A percentile compares a stretch with the other conserved stretches of the same genome.
These are phyloP conservation scores for Camelina hispida DNA, from an alignment of 345 rosid genomes.

Conservation along the genomic window DNA sequence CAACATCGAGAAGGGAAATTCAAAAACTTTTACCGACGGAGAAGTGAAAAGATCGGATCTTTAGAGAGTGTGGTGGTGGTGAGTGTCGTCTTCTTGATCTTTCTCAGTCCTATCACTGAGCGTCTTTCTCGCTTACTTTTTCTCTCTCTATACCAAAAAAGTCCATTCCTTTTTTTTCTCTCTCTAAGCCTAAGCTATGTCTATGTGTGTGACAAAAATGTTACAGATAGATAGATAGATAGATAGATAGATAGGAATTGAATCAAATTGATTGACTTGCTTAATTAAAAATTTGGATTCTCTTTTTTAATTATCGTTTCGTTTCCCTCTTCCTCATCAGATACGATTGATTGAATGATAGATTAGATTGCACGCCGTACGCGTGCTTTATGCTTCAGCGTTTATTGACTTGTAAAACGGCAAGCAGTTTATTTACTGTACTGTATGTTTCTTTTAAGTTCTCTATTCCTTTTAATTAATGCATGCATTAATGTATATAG, in stretches of 20 bases:
- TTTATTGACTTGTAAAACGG: constrained; percentile 22
- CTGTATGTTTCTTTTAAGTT: neutral
- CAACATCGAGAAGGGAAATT: neutral
- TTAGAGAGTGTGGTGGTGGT: constrained; percentile 10
- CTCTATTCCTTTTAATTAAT: neutral
- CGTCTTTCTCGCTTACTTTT: constrained; percentile 30
- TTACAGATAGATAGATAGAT: constrained; percentile 25
- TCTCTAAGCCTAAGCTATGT: no score
- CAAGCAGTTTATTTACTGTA: neutral
- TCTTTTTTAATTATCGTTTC: constrained; percentile 19
- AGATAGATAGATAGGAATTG: neutral
- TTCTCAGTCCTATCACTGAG: constrained; percentile 20
- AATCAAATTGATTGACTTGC: constrained; percentile 26
- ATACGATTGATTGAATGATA: constrained; percentile 34
- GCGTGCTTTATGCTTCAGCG: constrained; percentile 23
- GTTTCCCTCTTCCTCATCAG: constrained; percentile 36
- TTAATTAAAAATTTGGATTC: neutral
- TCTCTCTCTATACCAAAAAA: constrained; percentile 4
- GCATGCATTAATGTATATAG: constrained; percentile 5
- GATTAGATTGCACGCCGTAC: constrained; percentile 38
- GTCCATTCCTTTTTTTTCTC: constrained; percentile 9
- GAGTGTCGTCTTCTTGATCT: constrained; percentile 17
- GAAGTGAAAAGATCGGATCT: constrained; percentile 34
- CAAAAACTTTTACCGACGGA: constrained; percentile 5
- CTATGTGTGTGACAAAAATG: neutral